These are phyloP conservation scores for Amesomyces nigricolor DNA, from an alignment of 2,329 filamentous ascomycete species.

Conservation along the genomic window DNA sequence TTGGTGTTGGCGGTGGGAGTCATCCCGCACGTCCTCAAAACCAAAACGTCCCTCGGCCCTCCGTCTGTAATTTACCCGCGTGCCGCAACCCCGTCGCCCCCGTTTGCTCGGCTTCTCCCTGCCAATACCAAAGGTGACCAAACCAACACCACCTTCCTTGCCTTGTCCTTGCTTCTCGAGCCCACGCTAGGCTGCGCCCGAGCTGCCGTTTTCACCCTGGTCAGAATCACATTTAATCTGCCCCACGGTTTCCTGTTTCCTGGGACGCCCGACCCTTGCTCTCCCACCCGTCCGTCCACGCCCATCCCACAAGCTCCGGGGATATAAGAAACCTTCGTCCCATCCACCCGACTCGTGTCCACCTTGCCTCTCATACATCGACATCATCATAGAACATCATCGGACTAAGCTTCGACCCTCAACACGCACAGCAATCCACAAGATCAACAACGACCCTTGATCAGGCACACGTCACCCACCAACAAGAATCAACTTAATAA, in stretches of 20 bases:
- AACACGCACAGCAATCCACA: conserved; percentile 1
- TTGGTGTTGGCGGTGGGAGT: neutral
- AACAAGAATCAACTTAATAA: conserved; percentile 18
- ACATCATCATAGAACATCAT: conserved; percentile 11
- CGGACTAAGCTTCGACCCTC: neutral
- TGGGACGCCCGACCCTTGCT: conserved; percentile 24
- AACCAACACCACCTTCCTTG: conserved; percentile 6
- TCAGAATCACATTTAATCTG: conserved; percentile 23
- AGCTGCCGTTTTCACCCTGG: conserved; percentile 6
- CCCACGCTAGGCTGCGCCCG: conserved; percentile 4
- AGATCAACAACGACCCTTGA: neutral
- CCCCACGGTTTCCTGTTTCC: conserved; percentile 26
- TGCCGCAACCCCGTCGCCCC: conserved; percentile 22
- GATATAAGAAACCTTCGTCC: conserved; percentile 16
- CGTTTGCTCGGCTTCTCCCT: conserved; percentile 9
- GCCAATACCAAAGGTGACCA: neutral
- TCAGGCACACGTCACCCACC: conserved; percentile 19
- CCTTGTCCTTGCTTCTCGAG: conserved; percentile 14
- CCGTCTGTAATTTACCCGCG: conserved; percentile 5
- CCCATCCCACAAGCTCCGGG: conserved; percentile 1
- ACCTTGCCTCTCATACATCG: conserved; percentile 9
- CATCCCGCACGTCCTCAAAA: neutral
- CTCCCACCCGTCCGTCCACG: conserved; percentile 4
- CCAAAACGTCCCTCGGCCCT: neutral
- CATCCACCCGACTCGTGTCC: conserved; percentile 11